Evolutionary conservation across 352 stramenopile genomes (phyloP).

Genomic region (Globisporangium heterothallicum): DNA sequence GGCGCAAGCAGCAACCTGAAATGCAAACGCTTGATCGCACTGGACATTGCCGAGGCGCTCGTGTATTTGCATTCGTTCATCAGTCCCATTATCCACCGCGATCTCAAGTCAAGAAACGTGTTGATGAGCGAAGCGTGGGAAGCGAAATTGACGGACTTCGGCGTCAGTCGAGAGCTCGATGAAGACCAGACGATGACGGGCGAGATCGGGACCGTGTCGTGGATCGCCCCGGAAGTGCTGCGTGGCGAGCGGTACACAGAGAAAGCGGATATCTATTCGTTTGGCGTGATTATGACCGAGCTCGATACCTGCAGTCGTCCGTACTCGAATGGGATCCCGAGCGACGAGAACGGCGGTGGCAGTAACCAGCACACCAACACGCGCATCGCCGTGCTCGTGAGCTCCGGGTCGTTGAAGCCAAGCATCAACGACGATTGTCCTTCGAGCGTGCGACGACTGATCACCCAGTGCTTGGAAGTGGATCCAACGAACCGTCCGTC

Average conservation of each 20-base stretch:
- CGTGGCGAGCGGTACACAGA: slow-evolving; percentile 23
- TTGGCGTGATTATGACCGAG: slow-evolving; percentile 32
- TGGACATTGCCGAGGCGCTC: slow-evolving; percentile 44
- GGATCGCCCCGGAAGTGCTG: slow-evolving; percentile 28
- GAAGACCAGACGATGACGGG: slow-evolving; percentile 29
- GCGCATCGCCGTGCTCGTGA: slow-evolving; percentile 53
- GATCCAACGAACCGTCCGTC: slow-evolving; percentile 48
- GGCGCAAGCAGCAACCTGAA: background rate
- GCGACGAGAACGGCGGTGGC: slow-evolving; percentile 9
- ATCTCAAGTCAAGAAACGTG: slow-evolving; percentile 41
- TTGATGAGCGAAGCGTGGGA: slow-evolving; percentile 18
- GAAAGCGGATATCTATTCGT: slow-evolving; percentile 25
- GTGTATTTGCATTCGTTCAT: slow-evolving; percentile 53
- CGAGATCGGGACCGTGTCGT: slow-evolving; percentile 31
- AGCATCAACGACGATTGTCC: slow-evolving; percentile 47
- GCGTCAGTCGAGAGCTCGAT: slow-evolving; percentile 19
- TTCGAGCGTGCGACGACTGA: slow-evolving; percentile 30
- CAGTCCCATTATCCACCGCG: slow-evolving; percentile 35
- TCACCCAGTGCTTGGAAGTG: slow-evolving; percentile 46
- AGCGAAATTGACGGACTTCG: slow-evolving; percentile 22
- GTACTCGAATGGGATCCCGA: slow-evolving; percentile 14
- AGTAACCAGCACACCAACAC: slow-evolving; percentile 19
- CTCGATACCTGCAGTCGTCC: slow-evolving; percentile 34
- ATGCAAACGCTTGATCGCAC: slow-evolving; percentile 34
- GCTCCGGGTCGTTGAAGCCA: slow-evolving; percentile 38